phyloP scores from a whole-genome alignment of 1,284 basidiomycete genomes.

The Leccinum angustisporum region DNA sequence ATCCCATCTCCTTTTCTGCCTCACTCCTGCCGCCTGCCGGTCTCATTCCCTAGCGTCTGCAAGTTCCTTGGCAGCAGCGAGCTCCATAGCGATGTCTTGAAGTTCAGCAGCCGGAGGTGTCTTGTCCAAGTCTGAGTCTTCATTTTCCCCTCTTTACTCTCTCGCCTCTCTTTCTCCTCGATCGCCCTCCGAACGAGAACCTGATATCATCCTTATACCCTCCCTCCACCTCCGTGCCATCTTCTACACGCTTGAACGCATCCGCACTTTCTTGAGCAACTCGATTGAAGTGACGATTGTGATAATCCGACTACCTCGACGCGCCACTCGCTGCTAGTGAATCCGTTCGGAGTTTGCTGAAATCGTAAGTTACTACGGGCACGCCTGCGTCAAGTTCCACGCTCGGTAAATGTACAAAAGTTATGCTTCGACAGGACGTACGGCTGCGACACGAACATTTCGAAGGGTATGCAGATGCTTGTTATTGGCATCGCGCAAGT shows the following conservation, averaged over 20 bases:
- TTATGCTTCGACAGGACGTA: no score
- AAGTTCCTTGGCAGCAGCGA: constrained; percentile 57
- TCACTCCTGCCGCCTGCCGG: constrained; percentile 46
- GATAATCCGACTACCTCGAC: constrained; percentile 93
- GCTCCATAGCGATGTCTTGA: constrained; percentile 61
- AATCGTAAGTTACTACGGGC: no score
- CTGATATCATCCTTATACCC: constrained; percentile 98
- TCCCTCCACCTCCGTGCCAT: constrained; percentile 72
- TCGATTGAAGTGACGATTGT: constrained; percentile 87
- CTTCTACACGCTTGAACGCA: constrained; percentile 67
- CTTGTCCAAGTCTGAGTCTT: constrained; percentile 85
- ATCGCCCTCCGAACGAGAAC: constrained; percentile 78
- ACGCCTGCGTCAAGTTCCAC: no score
- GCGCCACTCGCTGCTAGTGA: no score
- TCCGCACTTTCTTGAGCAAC: constrained; percentile 77
- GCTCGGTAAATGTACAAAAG: no score
- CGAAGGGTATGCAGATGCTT: no score
- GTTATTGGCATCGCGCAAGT: no score
- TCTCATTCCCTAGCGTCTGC: constrained; percentile 37
- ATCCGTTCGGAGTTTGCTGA: no score
- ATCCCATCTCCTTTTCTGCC: constrained; percentile 89
- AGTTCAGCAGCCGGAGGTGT: constrained; percentile 81
- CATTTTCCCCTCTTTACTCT: constrained; percentile 77
- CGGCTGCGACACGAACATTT: no score
- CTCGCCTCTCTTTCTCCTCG: constrained; percentile 82